Conservation (phyloP, 176 grass and related monocot genomes). For the Eremochloa ophiuroides region DNA sequence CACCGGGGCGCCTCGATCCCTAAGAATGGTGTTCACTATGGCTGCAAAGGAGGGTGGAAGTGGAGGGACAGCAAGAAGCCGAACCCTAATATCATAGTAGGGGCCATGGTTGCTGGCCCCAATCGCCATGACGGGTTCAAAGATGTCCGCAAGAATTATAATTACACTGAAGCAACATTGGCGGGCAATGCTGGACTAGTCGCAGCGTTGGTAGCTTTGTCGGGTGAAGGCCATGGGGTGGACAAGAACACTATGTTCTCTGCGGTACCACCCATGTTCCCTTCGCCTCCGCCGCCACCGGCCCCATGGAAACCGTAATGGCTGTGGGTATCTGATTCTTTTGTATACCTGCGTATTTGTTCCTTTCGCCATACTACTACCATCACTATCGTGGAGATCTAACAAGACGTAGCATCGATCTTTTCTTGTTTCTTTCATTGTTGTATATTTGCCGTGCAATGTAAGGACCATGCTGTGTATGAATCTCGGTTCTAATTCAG, state of each 20-base stretch:
- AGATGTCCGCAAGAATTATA: slow-evolving; percentile 69
- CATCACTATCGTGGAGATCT: slow-evolving; percentile 24
- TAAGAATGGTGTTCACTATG: slow-evolving; percentile 70
- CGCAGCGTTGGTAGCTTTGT: slow-evolving; percentile 71
- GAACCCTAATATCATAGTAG: slow-evolving; percentile 69
- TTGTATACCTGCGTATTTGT: neutral
- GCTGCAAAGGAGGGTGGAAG: slow-evolving; percentile 83
- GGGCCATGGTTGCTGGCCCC: slow-evolving; percentile 85
- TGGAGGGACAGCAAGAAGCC: slow-evolving; percentile 84
- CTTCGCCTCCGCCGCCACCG: slow-evolving; percentile 68
- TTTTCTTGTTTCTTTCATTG: neutral
- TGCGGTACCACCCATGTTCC: slow-evolving; percentile 91
- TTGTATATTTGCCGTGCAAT: slow-evolving; percentile 3
- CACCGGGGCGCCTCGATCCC: slow-evolving; percentile 91
- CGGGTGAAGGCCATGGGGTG: slow-evolving; percentile 57
- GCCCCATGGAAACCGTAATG: slow-evolving; percentile 86
- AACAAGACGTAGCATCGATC: slow-evolving; percentile 13
- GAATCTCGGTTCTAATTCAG: neutral
- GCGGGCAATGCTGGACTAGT: slow-evolving; percentile 90
- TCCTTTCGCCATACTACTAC: neutral
- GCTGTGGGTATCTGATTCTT: neutral
- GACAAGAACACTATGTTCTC: slow-evolving; percentile 96
- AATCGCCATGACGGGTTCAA: slow-evolving; percentile 77
- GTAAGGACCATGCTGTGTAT: slow-evolving; percentile 13
- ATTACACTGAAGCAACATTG: slow-evolving; percentile 86